phyloP scores from a whole-genome alignment of 345 rosid species.

The Boechera divaricarpa region DNA sequence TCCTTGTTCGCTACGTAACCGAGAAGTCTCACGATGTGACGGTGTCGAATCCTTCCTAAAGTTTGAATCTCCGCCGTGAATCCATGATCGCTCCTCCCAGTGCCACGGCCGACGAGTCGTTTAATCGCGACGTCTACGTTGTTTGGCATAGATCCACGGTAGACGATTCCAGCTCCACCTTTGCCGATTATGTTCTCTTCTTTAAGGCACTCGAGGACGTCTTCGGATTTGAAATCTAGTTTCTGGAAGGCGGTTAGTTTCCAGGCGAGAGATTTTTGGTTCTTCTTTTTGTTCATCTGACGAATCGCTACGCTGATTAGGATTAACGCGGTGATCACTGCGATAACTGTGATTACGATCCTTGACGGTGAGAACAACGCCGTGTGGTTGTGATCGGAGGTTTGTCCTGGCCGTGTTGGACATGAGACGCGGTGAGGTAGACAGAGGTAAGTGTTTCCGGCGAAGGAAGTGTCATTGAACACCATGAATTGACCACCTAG shows the following conservation, averaged over 20 bases:
- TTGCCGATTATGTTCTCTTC: conserved; percentile 94
- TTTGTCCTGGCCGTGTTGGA: conserved; percentile 32
- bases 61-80: conserved; percentile 96
- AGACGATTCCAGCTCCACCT: conserved; percentile 93
- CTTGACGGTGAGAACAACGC: conserved; percentile 49
- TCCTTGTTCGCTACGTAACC: conserved; percentile 90
- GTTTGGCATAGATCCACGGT: conserved; percentile 79
- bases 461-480: conserved; percentile 70
- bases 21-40: conserved; percentile 79
- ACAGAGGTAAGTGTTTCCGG: conserved; percentile 77
- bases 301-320: conserved; percentile 54
- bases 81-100: conserved; percentile 72
- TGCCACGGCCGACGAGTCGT: conserved; percentile 70
- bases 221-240: conserved; percentile 78
- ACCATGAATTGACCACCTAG: conserved; percentile 74
- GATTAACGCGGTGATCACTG: conserved; percentile 51
- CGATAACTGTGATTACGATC: conserved; percentile 53
- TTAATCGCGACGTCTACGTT: conserved; percentile 81
- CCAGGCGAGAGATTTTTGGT: conserved; percentile 64
- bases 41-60: conserved; percentile 79
- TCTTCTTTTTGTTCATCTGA: conserved; percentile 53
- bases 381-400: conserved; percentile 41
- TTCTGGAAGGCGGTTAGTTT: conserved; percentile 84
- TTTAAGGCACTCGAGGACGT: conserved; percentile 76
- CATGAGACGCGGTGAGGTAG: conserved; percentile 54